Evolutionary conservation across 176 grass and related monocot genomes (phyloP), one percentile per base, ranked within the genome.

Genomic region (Lolium perenne): DNA sequence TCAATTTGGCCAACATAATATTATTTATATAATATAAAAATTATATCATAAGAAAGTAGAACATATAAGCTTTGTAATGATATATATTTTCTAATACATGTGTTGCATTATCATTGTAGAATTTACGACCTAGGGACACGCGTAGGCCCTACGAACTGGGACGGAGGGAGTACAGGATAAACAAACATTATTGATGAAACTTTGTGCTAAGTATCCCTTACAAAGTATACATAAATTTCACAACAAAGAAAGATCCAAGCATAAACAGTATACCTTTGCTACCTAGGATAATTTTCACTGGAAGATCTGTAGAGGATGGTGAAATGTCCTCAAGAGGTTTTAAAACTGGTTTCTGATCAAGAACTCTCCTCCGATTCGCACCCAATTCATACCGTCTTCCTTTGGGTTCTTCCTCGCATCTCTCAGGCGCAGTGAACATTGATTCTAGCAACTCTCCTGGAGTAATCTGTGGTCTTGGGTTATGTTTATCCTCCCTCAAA

Each of bases 351-450:
- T 84, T 92, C 91, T 82, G 77, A 63, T 81, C 58, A 80, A 57
- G 84, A 77, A 93, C 62, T 92, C 84, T 94, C 32, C 50, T 87
- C 89, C 96, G 89, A 71, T 89, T 98, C 41, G 84, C 80, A 20
- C 93, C 93, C 65, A 94, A 64, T 72, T 88, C 86, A 72, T 87
- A 88, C 61, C 79, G 78, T 16, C 70, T 94, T 90, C 23, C 58
- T 81, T 87, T 86, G 71, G 84, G 86, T 85, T 92, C 88, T 38
- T 91, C 90, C 54, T 88, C 91, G 22, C 55, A 78, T 83, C 90
- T 95, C 64, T 89, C 94, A 76, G 93, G 92, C 84, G 92, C 84
- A 82, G 82, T 89, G 82, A 98, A 98, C 25, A 98, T 81, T 75
- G 94, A 87, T 82, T 90, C 84, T 74, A 98, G 32, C 70, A 98